A percentile compares a stretch with the other conserved stretches of the same genome.
phyloP scores from a whole-genome alignment of 1,284 basidiomycete genomes.

The Moesziomyces globuligerus region DNA sequence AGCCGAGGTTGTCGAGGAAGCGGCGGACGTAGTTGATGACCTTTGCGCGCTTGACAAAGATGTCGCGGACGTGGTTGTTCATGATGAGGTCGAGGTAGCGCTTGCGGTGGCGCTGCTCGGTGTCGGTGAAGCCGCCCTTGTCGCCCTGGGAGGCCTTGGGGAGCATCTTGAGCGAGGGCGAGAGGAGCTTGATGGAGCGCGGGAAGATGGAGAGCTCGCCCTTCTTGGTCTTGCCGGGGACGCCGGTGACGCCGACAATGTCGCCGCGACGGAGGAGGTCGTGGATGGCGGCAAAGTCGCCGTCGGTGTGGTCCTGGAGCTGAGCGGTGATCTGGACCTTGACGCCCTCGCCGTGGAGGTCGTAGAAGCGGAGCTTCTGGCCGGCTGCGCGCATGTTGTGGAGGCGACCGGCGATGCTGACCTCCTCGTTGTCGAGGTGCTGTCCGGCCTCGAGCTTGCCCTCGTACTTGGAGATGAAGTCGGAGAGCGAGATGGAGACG shows the following conservation, averaged over 20 bases:
- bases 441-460: conserved; percentile 67
- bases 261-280: conserved; percentile 93
- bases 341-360: conserved; percentile 88
- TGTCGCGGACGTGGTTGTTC: conserved; percentile 86
- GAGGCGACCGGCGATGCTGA: conserved; percentile 85
- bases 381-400: conserved; percentile 87
- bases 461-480: conserved; percentile 82
- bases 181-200: conserved; percentile 83
- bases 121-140: conserved; percentile 78
- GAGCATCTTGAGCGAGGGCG: conserved; percentile 95
- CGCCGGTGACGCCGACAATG: conserved; percentile 90
- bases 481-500: conserved; percentile 80
- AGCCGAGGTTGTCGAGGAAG: conserved; percentile 90
- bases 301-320: conserved; percentile 74
- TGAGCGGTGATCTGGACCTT: conserved; percentile 97
- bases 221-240: conserved; percentile 91
- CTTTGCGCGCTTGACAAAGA: conserved; percentile 83
- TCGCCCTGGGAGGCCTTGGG: conserved; percentile 68
- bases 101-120: conserved; percentile 97
- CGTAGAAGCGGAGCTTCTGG: conserved; percentile 92
- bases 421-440: conserved; percentile 64
- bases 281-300: conserved; percentile 78
- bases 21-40: conserved; percentile 75
- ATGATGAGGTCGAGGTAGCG: conserved; percentile 98
- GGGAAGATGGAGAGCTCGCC: conserved; percentile 94